phyloP scores from a whole-genome alignment of 2,329 filamentous ascomycete species.

The Calonectria henricotiae region DNA sequence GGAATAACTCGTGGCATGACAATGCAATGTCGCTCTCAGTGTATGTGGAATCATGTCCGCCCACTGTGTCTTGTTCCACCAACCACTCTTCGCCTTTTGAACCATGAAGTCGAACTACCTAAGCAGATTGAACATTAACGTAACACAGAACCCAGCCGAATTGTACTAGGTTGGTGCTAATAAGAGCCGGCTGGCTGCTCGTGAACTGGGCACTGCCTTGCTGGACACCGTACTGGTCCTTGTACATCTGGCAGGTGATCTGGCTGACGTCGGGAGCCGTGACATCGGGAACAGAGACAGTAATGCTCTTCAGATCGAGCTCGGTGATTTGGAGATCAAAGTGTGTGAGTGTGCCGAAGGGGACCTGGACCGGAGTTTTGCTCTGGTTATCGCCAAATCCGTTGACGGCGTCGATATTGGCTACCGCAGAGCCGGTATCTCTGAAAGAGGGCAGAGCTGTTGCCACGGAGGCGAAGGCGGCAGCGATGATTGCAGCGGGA shows the following conservation, averaged over 20 bases:
- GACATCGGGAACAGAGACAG: slow-evolving; percentile 8
- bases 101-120: not conserved
- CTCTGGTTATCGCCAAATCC: not conserved
- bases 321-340: slow-evolving; percentile 31
- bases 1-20: no score
- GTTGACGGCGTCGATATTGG: slow-evolving; percentile 33
- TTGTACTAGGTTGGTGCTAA: slow-evolving; percentile 41
- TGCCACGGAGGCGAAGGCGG: slow-evolving; percentile 29
- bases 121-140: slow-evolving; percentile 20
- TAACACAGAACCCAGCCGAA: slow-evolving; percentile 47
- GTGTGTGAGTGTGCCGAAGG: slow-evolving; percentile 34
- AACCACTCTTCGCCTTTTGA: not conserved
- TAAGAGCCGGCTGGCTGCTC: slow-evolving; percentile 8
- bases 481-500: slow-evolving; percentile 29
- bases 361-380: slow-evolving; percentile 18
- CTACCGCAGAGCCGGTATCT: slow-evolving; percentile 14
- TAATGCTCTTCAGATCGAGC: slow-evolving; percentile 35
- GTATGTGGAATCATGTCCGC: no score
- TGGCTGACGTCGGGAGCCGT: slow-evolving; percentile 24
- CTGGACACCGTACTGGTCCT: slow-evolving; percentile 42
- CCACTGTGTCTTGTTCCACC: not conserved
- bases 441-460: slow-evolving; percentile 18
- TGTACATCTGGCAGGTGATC: slow-evolving; percentile 46
- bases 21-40: no score
- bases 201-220: slow-evolving; percentile 42